A percentile compares a stretch with the other conserved stretches of the same genome.
These are phyloP conservation scores for Boletus subcaerulescens DNA, from an alignment of 768 basidiomycete genomes.

Conservation along the genomic window DNA sequence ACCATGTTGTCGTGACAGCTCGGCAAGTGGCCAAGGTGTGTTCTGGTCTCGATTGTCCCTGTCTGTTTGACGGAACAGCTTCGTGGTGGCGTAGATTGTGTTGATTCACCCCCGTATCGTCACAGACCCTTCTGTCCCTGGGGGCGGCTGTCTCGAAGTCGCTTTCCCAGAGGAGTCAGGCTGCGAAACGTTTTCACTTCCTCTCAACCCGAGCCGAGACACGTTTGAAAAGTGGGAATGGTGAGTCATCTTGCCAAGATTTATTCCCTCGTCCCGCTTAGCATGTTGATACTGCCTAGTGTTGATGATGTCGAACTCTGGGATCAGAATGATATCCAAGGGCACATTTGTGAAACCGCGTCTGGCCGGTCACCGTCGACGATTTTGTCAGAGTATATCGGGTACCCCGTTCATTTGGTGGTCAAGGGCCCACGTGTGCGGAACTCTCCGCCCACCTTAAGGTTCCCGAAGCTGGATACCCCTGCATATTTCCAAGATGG, in stretches of 20 bases:
- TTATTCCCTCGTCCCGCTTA: not conserved
- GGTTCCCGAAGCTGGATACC: conserved; percentile 58
- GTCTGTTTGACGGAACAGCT: not conserved
- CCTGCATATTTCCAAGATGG: conserved; percentile 65
- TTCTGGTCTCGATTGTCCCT: not conserved
- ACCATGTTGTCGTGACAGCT: conserved; percentile 60
- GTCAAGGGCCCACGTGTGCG: conserved; percentile 64
- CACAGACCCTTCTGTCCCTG: conserved; percentile 40
- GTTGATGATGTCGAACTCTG: conserved; percentile 54
- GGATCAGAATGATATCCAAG: conserved; percentile 50
- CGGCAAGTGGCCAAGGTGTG: conserved; percentile 58
- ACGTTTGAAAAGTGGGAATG: conserved; percentile 51
- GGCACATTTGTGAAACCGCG: conserved; percentile 57
- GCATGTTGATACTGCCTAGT: conserved; percentile 30
- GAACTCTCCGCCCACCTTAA: conserved; percentile 44
- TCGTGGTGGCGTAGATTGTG: conserved; percentile 49
- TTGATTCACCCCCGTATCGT: conserved; percentile 59
- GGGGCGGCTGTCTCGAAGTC: conserved; percentile 51
- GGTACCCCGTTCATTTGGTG: conserved; percentile 56
- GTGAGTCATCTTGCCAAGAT: conserved; percentile 36
- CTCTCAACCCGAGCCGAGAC: conserved; percentile 52
- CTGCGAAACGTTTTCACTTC: conserved; percentile 55
- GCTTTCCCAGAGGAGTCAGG: conserved; percentile 59
- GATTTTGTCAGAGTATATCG: conserved; percentile 61
- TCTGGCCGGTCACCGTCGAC: conserved; percentile 45